Base-by-base conservation (phyloP, 2,329 filamentous ascomycete genomes). In the Paramyrothecium sp. region DNA sequence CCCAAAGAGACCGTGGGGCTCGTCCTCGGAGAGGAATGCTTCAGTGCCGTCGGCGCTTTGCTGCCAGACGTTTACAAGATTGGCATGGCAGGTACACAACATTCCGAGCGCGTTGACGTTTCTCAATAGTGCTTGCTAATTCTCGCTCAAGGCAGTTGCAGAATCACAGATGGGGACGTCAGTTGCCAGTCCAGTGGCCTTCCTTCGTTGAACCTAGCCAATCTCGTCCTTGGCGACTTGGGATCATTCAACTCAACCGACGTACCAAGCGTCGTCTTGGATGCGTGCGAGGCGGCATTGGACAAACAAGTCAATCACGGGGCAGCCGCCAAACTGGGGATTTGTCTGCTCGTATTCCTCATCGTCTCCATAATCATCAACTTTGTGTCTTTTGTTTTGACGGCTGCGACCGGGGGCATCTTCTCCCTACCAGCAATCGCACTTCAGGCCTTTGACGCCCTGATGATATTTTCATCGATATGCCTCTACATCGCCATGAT, bases 401-500 rank as follows among this genome's bases (percentile, higher is more conserved):
- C 58, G 8, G 54, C 26, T 1, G 56, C 51, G 2, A 46, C 46
- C 11, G 53, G 44, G 1, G 34, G 30, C 0, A 34, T 54, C 7
- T 52, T 51, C 13, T 34, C 50, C 10, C 1, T 41, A 4, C 21
- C 11, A 3, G 33, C 49, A 1, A 55, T 56, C 1, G 21, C 23
- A 4, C 16, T 63, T 2, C 41, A 65, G 2, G 53, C 22, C 1
- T 12, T 46, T 11, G 63, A 65, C 20, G 58, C 58, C 3, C 8
- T 65, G 0, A 57, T 63, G 22, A 63, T 65, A 11, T 62, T 65
- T 10, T 38, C 56, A 1, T 56, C 61, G 0, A 59, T 65, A 2
- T 46, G 56, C 7, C n/a, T 65, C 19, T 65, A 59, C 2, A 60
- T 65, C 13, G 56, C 60, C 0, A 54, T 56, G 59, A 65, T 65